Base-by-base conservation (phyloP, 257 asterid genomes). In the Nyctanthes arbortristis region DNA sequence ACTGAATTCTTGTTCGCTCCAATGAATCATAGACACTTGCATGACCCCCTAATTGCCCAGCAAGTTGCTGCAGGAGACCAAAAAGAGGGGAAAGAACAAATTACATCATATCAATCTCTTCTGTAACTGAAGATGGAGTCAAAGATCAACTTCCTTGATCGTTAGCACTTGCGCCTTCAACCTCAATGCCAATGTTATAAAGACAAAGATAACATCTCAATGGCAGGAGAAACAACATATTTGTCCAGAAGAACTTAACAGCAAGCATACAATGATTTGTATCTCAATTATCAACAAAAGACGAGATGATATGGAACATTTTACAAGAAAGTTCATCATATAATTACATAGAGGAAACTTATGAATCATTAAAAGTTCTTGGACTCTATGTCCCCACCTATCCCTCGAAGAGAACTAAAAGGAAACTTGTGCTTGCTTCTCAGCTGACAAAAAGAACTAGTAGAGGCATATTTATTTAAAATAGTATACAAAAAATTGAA, bases 1-100 rank as follows among this genome's bases (percentile, higher is more conserved):
- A 75, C 69, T 94, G 99, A 75, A 88, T 82, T 77, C 95, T 82
- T 65, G 82, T 71, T 66, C 99, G 83, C 77, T 82, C 97, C 37
- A 81, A 73, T 18, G 88, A 68, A 75, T 89, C 93, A 24, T 79
- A 68, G 67, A 91, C 85, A 65, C 77, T 72, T 54, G 78, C 79
- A 22, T 94, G 95, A 82, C 82, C 71, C 78, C 72, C 81, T 67
- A 94, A 86, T 61, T 82, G 93, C 62, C 80, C 82, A 10, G 89
- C 83, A 76, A 94, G 88, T 83, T 78, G 95, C 99, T 94, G 93
- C 77, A 69, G 28, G 16, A 56, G 22, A 55, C 28, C 16, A 63
- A 59, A 9, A 40, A 1, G 1, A 16, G 1, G 45, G 11, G 57
- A 16, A 74, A 68, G 68, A 67, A 49, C 16, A 59, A 54, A 66